A percentile compares a stretch with the other conserved stretches of the same genome.
phyloP scores from a whole-genome alignment of 1,284 basidiomycete genomes.

The Cutaneotrichosporon arboriforme region DNA sequence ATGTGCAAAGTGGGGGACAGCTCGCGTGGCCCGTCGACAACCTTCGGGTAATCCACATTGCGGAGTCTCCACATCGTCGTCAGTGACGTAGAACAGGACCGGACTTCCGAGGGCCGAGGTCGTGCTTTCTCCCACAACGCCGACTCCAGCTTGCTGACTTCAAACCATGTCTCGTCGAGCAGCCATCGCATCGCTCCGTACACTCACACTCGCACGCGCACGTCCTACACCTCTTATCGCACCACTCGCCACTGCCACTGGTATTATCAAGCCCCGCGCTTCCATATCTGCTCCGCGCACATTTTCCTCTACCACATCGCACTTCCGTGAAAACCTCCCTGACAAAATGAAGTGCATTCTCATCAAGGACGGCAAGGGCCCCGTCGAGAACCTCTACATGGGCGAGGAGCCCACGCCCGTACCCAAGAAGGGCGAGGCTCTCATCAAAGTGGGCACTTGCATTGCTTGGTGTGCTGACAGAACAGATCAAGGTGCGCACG shows the following conservation, averaged over 20 bases:
- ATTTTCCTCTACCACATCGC: slow-evolving; percentile 1
- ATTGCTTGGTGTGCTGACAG: not conserved
- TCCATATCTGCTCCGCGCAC: not conserved
- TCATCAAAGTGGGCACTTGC: slow-evolving; percentile 60
- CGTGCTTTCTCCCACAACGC: not conserved
- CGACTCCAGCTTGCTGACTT: not conserved
- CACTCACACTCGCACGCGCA: not conserved
- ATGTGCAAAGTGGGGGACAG: no score
- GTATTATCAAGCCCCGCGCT: not conserved
- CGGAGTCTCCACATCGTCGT: no score
- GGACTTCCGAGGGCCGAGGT: not conserved
- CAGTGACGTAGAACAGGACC: no score
- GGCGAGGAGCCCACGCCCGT: slow-evolving; percentile 59
- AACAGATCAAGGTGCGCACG: slow-evolving; percentile 27
- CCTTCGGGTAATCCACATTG: no score
- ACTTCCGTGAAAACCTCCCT: slow-evolving; percentile 13
- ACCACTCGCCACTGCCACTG: not conserved
- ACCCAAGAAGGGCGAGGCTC: slow-evolving; percentile 60
- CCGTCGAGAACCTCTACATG: slow-evolving; percentile 70
- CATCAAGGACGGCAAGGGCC: slow-evolving; percentile 72
- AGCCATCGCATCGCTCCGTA: not conserved
- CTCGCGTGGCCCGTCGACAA: no score
- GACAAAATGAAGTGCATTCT: slow-evolving; percentile 71
- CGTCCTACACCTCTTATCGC: not conserved
- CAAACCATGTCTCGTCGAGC: slow-evolving; percentile 3